Base-by-base conservation (phyloP, 257 asterid species). In the Sherardia arvensis region DNA sequence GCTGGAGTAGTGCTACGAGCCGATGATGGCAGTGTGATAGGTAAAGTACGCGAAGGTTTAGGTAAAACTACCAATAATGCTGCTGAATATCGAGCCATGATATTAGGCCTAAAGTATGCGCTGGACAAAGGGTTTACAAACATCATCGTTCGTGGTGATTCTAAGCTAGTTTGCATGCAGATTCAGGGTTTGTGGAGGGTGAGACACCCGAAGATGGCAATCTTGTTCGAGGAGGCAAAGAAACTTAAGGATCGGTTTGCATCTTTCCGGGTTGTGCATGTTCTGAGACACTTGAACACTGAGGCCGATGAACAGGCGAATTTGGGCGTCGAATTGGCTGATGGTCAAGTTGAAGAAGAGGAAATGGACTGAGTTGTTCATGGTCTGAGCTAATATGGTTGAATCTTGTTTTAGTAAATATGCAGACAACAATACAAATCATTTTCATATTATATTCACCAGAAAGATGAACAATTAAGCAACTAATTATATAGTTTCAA, bases 161-260 rank as follows among this genome's bases (percentile, higher is more conserved):
- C 99, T 53, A 93, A 87, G 71, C 96, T 93, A 51, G 96, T 93
- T 64, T 90, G 99, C 82, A 93, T 87, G 99, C 99, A 93, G 97
- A 78, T 91, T 71, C 95, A 88, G 73, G 97, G 95, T 70, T 70
- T 73, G 60, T 91, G 98, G 97, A 88, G 73, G 84, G 98, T 88
- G 58, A 91, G 83, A 81, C 83, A 86, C 77, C 93, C 82, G 62
- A 86, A 87, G 68, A 86, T 91, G 45, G 76, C 91, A 20, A 27
- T 70, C 76, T 73, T 85, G 79, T 86, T 36, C 26, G 85, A 82
- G 32, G 95, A 87, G 74, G 96, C 95, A 8, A 87, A 82, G 66
- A 86, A 75, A 62, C 72, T 90, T 81, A 90, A 83, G 87, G 93
- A 87, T 30, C 80, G 75, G 74, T 90, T 87, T 71, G 64, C 60